Evolutionary conservation across 2,329 filamentous ascomycete species (phyloP).

Genomic region (Camillea tinctor): DNA sequence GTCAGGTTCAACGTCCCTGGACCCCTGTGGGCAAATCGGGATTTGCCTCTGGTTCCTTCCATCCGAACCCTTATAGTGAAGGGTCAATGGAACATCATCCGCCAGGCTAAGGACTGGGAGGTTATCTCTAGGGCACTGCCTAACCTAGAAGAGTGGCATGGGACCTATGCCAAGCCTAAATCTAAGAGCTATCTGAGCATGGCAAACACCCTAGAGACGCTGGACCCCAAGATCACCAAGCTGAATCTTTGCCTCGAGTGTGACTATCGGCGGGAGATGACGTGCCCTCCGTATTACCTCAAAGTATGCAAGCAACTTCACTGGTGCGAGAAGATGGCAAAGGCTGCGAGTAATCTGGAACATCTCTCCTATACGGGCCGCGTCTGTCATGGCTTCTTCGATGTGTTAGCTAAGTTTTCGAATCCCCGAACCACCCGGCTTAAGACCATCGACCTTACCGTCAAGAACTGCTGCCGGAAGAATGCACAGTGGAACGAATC

Average conservation of each 20-base stretch:
- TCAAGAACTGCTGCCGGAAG: constrained; percentile 71
- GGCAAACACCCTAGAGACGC: constrained; percentile 57
- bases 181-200: constrained; percentile 71
- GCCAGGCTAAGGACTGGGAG: constrained; percentile 61
- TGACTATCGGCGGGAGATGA: constrained; percentile 65
- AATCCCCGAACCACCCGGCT: constrained; percentile 51
- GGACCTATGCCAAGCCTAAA: constrained; percentile 69
- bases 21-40: constrained; percentile 24
- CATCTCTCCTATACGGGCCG: constrained; percentile 71
- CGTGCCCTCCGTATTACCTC: constrained; percentile 58
- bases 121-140: constrained; percentile 63
- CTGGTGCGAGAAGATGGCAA: constrained; percentile 64
- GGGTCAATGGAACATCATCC: constrained; percentile 75
- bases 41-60: constrained; percentile 48
- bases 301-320: constrained; percentile 61
- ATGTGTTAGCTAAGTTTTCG: constrained; percentile 50
- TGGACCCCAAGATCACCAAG: constrained; percentile 59
- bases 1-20: constrained; percentile 52
- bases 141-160: constrained; percentile 61
- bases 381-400: constrained; percentile 68
- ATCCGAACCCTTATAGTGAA: constrained; percentile 69
- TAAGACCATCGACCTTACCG: constrained; percentile 67
- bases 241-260: constrained; percentile 70
- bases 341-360: constrained; percentile 60
- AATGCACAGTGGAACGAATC: constrained; percentile 57